Percentiles rank a stretch among this genome's conserved stretches.
Conservation (phyloP, 2,329 filamentous ascomycete genomes). For the Aureobasidium pullulans region DNA sequence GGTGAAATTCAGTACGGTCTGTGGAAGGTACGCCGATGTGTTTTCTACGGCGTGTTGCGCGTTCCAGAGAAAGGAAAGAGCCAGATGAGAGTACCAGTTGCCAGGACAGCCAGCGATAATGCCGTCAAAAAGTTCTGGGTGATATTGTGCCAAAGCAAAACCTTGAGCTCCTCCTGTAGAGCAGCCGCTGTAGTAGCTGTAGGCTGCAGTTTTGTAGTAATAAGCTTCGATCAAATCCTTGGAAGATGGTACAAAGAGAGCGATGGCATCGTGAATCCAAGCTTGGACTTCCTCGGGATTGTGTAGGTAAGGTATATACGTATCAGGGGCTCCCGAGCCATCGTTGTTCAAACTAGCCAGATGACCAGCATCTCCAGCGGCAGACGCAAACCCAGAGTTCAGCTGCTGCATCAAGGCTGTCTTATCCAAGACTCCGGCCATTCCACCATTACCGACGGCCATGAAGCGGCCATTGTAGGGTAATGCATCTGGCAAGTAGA, state of each 20-base stretch:
- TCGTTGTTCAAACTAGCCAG: constrained; percentile 21
- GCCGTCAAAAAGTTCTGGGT: constrained; percentile 37
- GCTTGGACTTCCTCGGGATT: constrained; percentile 23
- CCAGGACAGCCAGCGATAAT: constrained; percentile 36
- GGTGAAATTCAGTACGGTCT: constrained; percentile 27
- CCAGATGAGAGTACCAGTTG: constrained; percentile 31
- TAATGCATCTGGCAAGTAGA: constrained; percentile 21
- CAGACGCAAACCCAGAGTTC: constrained; percentile 23
- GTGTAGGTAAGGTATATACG: constrained; percentile 24
- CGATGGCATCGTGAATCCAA: constrained; percentile 34
- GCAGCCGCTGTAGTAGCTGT: constrained; percentile 36
- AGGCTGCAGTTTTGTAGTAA: constrained; percentile 26
- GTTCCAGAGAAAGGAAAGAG: constrained; percentile 25
- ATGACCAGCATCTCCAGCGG: constrained; percentile 23
- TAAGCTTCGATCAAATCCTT: constrained; percentile 26
- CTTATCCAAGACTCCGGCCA: constrained; percentile 23
- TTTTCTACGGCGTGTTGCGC: constrained; percentile 17
- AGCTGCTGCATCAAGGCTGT: constrained; percentile 20
- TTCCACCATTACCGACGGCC: constrained; percentile 25
- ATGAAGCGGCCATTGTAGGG: constrained; percentile 23
- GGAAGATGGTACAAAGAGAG: constrained; percentile 27
- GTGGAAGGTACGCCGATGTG: constrained; percentile 21
- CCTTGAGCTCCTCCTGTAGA: constrained; percentile 37
- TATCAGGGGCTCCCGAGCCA: constrained; percentile 20
- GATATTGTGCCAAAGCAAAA: constrained; percentile 34